Base-by-base conservation (phyloP, 805 yeast species). In the Monosporozyma unispora region DNA sequence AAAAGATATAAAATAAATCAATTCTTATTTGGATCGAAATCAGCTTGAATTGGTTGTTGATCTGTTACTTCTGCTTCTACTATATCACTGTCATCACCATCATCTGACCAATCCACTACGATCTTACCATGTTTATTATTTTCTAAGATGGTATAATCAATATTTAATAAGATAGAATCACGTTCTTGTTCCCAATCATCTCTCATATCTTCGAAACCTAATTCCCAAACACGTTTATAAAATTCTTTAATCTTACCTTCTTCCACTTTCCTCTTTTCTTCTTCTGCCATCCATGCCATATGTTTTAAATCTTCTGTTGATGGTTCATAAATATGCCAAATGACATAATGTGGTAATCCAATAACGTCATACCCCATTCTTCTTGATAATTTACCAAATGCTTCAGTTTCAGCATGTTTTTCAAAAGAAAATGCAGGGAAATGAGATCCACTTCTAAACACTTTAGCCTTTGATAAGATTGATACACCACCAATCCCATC, bases 401-500 rank as follows among this genome's bases (percentile, higher is more conserved):
- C 98, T 69, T 93, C 98, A 1, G 98, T 91, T 65, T 91, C 99
- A 3, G 98, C 99, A 65, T 93, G 98, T 59, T 87, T 88, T 67
- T 87, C 86, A 68, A 88, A 91, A 35, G 96, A 87, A 64, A 91
- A 91, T 1, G 96, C 98, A 9, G 99, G 98, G 76, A 90, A 91
- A 70, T 88, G 95, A 2, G 95, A 82, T 11, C 99, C 99, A 23
- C 77, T 70, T 55, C 88, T 75, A 73, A 91, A 91, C 2, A 91
- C 96, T 44, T 74, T 71, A 2, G 96, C 97, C 65, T 85, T 87
- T 42, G 95, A 77, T 56, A 91, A 73, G 55, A 93, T 89, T 0
- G 96, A 87, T 42, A 91, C 99, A 56, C 98, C 99, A 23, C 99
- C 99, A 58, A 91, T 89, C 48, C 99, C 99, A 67, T 91, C 98